Evolutionary conservation across 2,329 filamentous ascomycete species (phyloP), one percentile per base, ranked within the genome.

Genomic region (Monilinia fructicola): DNA sequence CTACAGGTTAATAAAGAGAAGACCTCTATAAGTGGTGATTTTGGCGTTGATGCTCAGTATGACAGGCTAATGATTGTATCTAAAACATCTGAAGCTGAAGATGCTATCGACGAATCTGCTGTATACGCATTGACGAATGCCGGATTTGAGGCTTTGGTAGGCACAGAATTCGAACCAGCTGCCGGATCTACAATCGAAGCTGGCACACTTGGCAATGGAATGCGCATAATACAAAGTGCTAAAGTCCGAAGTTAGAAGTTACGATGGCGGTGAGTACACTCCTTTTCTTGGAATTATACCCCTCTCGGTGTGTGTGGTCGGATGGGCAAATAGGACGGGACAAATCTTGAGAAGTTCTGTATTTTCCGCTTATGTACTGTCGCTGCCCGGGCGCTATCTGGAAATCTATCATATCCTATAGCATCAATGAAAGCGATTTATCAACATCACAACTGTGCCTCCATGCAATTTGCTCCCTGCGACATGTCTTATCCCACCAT

Each of bases 81-180:
- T 58, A 92, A 92, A 78, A 76, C 77, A 2, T 67, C 71, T 67
- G 89, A 87, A 0, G 88, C 87, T 67, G 91, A 94, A 77, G 88
- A 87, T 54, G 94, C 92, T 0, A 38, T 50, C 38, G 87, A 91
- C 65, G 60, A 63, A 63, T 94, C 92, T 0, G 87, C 92, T 65
- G 88, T 96, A 2, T 93, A 93, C 73, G 84, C 86, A 52, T 81
- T 94, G 50, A 90, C 88, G n/a, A 86, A 85, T 1, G 87, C 87
- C 40, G 87, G 87, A 3, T 87, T 96, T 67, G 89, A 93, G 75
- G 87, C 90, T 50, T 83, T 94, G 10, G 86, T 87, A 46, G 92
- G 90, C 50, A 92, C 93, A 0, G 95, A 99, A 74, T 97, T 98
- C 75, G 96, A 99, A 69, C 88, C 90, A 4, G 91, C 92, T 55